phyloP scores from a whole-genome alignment of 805 yeast genomes.

The Kodamaea neixiangensis region DNA sequence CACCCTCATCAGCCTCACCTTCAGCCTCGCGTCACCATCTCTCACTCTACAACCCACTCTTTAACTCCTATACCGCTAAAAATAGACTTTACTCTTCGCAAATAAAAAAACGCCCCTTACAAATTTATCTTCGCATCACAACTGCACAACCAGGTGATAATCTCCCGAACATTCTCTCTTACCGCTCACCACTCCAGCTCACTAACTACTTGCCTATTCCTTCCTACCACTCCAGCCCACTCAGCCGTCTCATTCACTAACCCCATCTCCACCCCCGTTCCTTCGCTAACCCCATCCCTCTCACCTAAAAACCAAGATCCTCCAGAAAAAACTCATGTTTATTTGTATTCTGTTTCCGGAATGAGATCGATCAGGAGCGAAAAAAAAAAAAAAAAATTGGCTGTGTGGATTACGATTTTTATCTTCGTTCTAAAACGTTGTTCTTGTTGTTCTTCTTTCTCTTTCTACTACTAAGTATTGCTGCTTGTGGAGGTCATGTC shows the following conservation, averaged over 20 bases:
- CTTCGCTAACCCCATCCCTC: not conserved
- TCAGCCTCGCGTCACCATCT: too few species aligned
- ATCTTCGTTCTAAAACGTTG: not conserved
- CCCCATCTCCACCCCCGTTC: not conserved
- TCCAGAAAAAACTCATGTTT: not conserved
- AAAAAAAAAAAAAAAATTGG: not conserved
- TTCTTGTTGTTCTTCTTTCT: not conserved
- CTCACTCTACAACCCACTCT: too few species aligned
- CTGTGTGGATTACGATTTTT: not conserved
- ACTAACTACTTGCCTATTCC: too few species aligned
- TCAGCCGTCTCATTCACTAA: not conserved
- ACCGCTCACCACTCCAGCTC: too few species aligned
- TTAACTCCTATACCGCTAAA: too few species aligned
- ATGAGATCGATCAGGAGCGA: not conserved
- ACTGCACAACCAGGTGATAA: too few species aligned
- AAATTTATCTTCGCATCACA: too few species aligned
- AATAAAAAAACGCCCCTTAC: too few species aligned
- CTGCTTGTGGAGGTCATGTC: constrained; percentile 23
- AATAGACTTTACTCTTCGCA: too few species aligned
- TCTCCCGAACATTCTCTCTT: too few species aligned
- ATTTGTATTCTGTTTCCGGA: not conserved
- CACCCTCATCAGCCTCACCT: too few species aligned
- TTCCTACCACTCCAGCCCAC: too few species aligned
- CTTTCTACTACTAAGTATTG: not conserved
- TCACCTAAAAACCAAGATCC: not conserved